Base-by-base conservation (phyloP, 768 basidiomycete genomes). In the Hortiboletus campestris region DNA sequence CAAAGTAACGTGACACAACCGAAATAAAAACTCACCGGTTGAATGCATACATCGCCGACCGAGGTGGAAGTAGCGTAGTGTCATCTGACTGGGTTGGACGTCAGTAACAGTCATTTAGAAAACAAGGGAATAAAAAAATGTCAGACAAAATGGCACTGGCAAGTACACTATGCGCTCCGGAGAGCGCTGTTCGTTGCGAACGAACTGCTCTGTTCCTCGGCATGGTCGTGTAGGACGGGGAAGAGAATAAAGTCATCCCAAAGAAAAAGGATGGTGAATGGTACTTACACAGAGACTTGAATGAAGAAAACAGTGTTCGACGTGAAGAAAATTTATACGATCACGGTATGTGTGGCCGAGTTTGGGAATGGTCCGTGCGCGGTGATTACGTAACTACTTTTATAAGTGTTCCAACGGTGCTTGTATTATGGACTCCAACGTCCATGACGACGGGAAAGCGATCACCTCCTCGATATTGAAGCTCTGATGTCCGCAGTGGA, bases 151-250 rank as follows among this genome's bases (percentile, higher is more conserved):
- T 80, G 86, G 86, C 86, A 86, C 88, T 89, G 88, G 88, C 88
- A 88, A 89, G 87, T 86, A 81, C 86, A 81, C 84, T 86, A 68
- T 78, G 80, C 80, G 74, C 73, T 75, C 78, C 75, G 73, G 55
- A 81, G 74, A 76, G 74, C 78, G 80, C 83, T 75, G 81, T 84
- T 77, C 77, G 85, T 84, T 85, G 84, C 84, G 84, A 86, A 88
- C 84, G 80, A 78, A 86, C 84, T 67, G 64, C 85, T 87, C 86
- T 89, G 72, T 82, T 77, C 70, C 87, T 89, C 88, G 84, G 78
- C 89, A 90, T 85, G 82, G 89, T 89, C 88, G 88, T 86, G 68
- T 89, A 89, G 74, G 88, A 86, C 87, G 88, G 88, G 88, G 88
- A 89, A 90, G 87, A 89, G 88, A 89, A 89, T 81, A 78, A 79